Evolutionary conservation across 1,284 basidiomycete species (phyloP).

Genomic region (Polyporus tsugae): DNA sequence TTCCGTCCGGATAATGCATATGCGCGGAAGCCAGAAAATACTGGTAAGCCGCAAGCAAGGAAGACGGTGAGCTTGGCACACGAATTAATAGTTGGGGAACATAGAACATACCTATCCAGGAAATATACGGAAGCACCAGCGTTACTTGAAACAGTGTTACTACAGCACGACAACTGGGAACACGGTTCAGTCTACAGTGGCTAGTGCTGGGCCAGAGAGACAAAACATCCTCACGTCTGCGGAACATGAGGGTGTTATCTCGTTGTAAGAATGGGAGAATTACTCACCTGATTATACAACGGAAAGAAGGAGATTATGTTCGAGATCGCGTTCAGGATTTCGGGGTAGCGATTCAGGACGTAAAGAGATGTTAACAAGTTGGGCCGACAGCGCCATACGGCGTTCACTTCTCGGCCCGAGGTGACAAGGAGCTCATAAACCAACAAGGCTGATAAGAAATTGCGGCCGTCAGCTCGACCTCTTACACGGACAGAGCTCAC

Average conservation of each 20-base stretch:
- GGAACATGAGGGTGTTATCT: neutral
- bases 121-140: neutral
- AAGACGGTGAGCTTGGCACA: too few relatives aligned
- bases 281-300: neutral
- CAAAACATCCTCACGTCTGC: neutral
- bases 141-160: neutral
- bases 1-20: neutral
- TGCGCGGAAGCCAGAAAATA: neutral
- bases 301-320: neutral
- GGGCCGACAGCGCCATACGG: neutral
- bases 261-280: neutral
- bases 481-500: neutral
- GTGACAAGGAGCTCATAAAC: neutral
- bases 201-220: neutral
- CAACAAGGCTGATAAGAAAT: neutral
- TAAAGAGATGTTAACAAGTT: neutral
- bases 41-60: neutral
- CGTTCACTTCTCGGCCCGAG: neutral
- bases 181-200: neutral
- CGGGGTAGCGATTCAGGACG: neutral
- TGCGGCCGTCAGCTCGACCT: neutral
- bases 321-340: neutral
- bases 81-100: neutral
- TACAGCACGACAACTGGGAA: neutral
- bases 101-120: conserved; percentile 1